Percentiles rank a stretch among this genome's conserved stretches.
Conservation (phyloP, 371 early-diverging fungal genomes). For the Mortierella sp. region DNA sequence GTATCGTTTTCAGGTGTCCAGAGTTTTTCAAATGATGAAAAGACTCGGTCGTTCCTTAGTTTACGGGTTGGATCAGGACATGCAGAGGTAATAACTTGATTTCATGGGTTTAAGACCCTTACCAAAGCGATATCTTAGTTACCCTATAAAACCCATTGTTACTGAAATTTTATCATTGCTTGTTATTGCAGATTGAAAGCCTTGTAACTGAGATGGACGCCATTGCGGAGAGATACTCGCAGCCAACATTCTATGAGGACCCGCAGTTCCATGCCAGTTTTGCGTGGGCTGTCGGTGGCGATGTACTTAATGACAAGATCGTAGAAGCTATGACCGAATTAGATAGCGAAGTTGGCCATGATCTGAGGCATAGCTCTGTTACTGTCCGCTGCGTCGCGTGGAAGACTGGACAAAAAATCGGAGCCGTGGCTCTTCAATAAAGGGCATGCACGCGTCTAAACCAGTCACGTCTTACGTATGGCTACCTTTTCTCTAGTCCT, state of each 20-base stretch:
- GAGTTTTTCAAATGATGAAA: slow-evolving; percentile 48
- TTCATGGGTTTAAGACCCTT: background rate
- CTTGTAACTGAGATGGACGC: slow-evolving; percentile 47
- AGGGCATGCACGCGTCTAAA: background rate
- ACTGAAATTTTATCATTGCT: background rate
- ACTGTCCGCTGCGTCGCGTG: slow-evolving; percentile 31
- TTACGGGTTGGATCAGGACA: slow-evolving; percentile 52
- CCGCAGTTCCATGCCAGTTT: slow-evolving; percentile 55
- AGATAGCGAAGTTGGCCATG: slow-evolving; percentile 25
- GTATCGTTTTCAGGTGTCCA: slow-evolving; percentile 48
- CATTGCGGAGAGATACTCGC: slow-evolving; percentile 33
- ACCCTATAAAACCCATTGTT: background rate
- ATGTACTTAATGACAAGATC: slow-evolving; percentile 14
- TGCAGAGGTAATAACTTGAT: slow-evolving; percentile 31
- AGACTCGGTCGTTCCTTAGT: slow-evolving; percentile 48
- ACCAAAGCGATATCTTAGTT: background rate
- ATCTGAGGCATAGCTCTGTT: slow-evolving; percentile 38
- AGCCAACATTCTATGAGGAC: slow-evolving; percentile 43
- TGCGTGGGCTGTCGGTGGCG: slow-evolving; percentile 53
- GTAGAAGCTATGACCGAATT: slow-evolving; percentile 21
- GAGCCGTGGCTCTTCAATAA: slow-evolving; percentile 24
- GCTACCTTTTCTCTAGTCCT: background rate
- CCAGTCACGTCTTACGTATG: slow-evolving; percentile 8
- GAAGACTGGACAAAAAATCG: slow-evolving; percentile 40
- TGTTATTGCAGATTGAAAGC: slow-evolving; percentile 17